These are phyloP conservation scores for Beauveria medogensis DNA, from an alignment of 2,329 filamentous ascomycete genomes.

Conservation along the genomic window DNA sequence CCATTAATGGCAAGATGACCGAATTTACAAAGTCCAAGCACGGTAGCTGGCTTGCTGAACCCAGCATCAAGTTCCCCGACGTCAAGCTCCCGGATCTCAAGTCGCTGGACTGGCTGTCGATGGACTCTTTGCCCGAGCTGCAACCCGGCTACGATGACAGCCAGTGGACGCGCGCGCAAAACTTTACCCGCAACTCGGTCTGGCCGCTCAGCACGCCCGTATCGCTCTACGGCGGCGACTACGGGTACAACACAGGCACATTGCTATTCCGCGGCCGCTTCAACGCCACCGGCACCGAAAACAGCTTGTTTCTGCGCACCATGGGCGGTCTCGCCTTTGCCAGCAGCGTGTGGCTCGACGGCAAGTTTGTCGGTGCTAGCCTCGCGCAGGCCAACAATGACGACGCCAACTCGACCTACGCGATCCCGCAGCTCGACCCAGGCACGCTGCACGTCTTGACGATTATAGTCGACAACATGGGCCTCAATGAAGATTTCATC, in stretches of 20 bases:
- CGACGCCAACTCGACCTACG: conserved; percentile 46
- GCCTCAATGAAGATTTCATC: conserved; percentile 54
- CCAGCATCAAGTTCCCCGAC: conserved; percentile 1
- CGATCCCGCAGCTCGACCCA: conserved; percentile 40
- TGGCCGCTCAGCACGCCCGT: conserved; percentile 47
- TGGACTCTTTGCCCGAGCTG: conserved; percentile 17
- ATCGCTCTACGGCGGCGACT: conserved; percentile 58
- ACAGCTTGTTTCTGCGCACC: conserved; percentile 43
- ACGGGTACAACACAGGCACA: conserved; percentile 59
- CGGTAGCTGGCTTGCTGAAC: conserved; percentile 31
- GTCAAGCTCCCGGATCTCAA: conserved; percentile 1
- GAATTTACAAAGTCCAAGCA: conserved; percentile 26
- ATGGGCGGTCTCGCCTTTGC: conserved; percentile 60
- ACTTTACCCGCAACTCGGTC: conserved; percentile 17
- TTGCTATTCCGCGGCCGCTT: conserved; percentile 62
- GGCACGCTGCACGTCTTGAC: conserved; percentile 53
- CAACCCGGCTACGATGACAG: conserved; percentile 26
- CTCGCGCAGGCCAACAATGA: conserved; percentile 40
- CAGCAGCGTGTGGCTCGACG: conserved; percentile 54
- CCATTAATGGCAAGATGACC: conserved; percentile 26
- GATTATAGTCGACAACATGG: conserved; percentile 61
- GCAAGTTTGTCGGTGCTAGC: conserved; percentile 53
- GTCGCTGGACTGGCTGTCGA: conserved; percentile 4
- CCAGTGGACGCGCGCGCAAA: conserved; percentile 34
- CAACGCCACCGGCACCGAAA: conserved; percentile 48